Conservation (phyloP, 768 basidiomycete species). For the Boletus vinaceobasis region DNA sequence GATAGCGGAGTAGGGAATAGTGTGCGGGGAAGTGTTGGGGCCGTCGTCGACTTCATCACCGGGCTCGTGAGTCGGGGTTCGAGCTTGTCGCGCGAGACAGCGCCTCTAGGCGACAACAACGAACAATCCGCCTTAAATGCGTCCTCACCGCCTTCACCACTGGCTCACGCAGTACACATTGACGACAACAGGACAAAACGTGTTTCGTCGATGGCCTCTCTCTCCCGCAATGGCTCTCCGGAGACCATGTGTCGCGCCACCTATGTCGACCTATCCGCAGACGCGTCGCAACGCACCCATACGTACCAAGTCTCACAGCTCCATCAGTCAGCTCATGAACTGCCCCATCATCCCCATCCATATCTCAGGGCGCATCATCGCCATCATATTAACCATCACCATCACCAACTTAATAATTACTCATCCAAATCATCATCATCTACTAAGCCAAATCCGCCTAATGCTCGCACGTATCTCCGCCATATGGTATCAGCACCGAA, state of each 20-base stretch:
- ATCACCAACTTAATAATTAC: conserved; percentile 22
- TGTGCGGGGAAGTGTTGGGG: conserved; percentile 43
- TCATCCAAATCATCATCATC: conserved; percentile 21
- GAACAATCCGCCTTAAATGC: conserved; percentile 3
- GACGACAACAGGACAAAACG: conserved; percentile 8
- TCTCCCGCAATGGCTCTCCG: conserved; percentile 19
- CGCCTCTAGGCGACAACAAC: conserved; percentile 5
- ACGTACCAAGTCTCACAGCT: conserved; percentile 11
- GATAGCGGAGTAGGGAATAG: conserved; percentile 33
- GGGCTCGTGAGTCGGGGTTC: conserved; percentile 46
- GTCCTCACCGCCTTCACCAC: conserved; percentile 28
- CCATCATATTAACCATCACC: conserved; percentile 20
- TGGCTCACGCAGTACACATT: conserved; percentile 11
- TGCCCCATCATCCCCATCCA: conserved; percentile 22
- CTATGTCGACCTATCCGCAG: conserved; percentile 12
- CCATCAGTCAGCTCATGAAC: conserved; percentile 25
- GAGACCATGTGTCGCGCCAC: conserved; percentile 17
- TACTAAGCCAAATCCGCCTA: conserved; percentile 33
- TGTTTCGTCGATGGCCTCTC: conserved; percentile 15
- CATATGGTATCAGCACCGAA: conserved; percentile 67
- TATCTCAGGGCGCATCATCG: conserved; percentile 16
- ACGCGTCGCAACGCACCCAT: conserved; percentile 4
- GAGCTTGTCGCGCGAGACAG: conserved; percentile 19
- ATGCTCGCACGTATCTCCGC: conserved; percentile 66
- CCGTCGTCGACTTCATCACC: conserved; percentile 64